Base-by-base conservation (phyloP, 768 basidiomycete genomes). In the Amanita pallidorosea region DNA sequence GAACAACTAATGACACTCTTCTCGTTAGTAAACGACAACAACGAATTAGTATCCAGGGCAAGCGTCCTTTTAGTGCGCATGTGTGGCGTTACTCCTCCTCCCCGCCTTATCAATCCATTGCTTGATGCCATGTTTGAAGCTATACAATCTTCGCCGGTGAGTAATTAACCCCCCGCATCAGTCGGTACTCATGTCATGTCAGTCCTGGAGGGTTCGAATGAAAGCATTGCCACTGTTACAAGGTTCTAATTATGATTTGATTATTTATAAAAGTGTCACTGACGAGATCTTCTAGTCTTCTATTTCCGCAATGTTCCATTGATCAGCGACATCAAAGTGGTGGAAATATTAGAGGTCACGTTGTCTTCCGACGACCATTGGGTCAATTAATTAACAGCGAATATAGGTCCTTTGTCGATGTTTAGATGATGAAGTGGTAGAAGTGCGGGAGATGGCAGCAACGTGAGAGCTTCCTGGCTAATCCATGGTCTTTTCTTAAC, bases 251-350 rank as follows among this genome's bases (percentile, higher is more conserved):
- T 52, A 12, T 5, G 7, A 31, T 29, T 36, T 7, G 40, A 47
- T 23, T 15, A 25, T 38, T 33, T 15, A 41, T 22, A 27, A n/a
- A 31, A 38, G 29, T 35, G 23, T 52, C 7, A 49, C 47, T 18
- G 20, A 31, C 25, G 23, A 36, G n/a, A 35, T 29, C 20, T 48
- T 48, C 5, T 45, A 85, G 83, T 91, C 25, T 83, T 88, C 59
- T 91, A 91, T 69, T 94, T 92, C 78, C 81, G 91, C 40, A 86
- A 91, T 62, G 72, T 88, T 7, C 85, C 87, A n/a, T 66, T 89
- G 45, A 79, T 96, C 53, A 76, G 70, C 50, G 89, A 93, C 58
- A 67, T 71, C 25, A 85, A 83, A 65, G 76, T 91, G 7, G 74
- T 85, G 3, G 79, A 85, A 59, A 88, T 94, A 57, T 68, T 94